A percentile compares a stretch with the other conserved stretches of the same genome.
Evolutionary conservation across 495 filamentous ascomycete species (phyloP).

Genomic region (Neurospora sp.): DNA sequence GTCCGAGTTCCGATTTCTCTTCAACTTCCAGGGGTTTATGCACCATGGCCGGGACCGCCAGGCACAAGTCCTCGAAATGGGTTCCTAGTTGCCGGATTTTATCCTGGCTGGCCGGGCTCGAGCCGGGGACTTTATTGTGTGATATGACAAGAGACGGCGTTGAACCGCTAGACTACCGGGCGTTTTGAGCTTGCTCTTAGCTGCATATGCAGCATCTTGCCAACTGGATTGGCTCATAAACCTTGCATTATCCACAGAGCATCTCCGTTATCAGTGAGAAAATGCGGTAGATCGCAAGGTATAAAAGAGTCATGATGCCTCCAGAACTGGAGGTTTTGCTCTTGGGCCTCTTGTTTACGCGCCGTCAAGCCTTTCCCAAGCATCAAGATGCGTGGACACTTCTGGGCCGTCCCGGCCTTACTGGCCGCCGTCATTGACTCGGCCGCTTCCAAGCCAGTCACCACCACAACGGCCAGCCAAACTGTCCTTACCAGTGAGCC

Average conservation of each 20-base stretch:
- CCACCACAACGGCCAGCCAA: neutral
- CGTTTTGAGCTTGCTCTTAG: too few species aligned
- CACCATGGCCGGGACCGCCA: neutral
- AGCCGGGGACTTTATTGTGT: neutral
- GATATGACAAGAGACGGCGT: neutral
- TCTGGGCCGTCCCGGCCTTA: neutral
- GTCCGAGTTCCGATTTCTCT: neutral
- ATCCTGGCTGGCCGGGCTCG: neutral
- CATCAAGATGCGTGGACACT: neutral
- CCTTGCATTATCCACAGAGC: too few species aligned
- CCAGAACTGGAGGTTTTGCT: neutral
- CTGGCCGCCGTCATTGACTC: neutral
- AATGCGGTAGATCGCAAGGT: neutral
- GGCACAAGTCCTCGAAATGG: neutral
- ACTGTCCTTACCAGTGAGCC: conserved; percentile 14
- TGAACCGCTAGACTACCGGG: neutral
- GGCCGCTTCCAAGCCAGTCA: neutral
- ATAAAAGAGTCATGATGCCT: neutral
- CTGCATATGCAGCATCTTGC: too few species aligned
- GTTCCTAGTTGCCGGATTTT: neutral
- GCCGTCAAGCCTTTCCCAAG: neutral
- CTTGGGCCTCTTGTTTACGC: neutral
- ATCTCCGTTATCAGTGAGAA: too few species aligned
- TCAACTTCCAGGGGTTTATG: neutral
- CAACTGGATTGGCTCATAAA: too few species aligned